Conservation (phyloP, 306 rosid genomes). For the Rubus parviflorus region DNA sequence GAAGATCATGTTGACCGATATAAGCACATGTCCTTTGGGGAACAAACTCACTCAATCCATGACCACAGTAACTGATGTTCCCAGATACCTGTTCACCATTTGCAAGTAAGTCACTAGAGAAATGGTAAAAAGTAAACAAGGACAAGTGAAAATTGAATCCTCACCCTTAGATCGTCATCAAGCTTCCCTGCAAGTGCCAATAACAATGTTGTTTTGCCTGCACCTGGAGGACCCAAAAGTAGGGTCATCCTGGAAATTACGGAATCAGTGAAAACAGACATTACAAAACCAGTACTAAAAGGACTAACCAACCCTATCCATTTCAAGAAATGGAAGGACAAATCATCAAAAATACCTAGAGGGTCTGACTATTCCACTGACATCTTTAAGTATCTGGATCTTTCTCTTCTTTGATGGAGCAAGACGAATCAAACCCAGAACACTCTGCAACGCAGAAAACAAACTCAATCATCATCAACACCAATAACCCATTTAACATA, state of each 20-base stretch:
- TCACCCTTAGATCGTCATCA: conserved; percentile 57
- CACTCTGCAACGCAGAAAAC: conserved; percentile 23
- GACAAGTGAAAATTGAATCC: not conserved
- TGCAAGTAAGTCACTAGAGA: not conserved
- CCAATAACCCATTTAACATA: not conserved
- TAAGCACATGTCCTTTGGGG: conserved; percentile 88
- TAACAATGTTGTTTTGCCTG: conserved; percentile 81
- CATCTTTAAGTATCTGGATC: conserved; percentile 65
- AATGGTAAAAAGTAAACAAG: not conserved
- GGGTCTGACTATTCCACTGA: conserved; percentile 76
- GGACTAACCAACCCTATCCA: not conserved
- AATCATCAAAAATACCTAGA: conserved; percentile 35
- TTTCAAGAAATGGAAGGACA: not conserved
- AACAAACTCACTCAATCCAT: conserved; percentile 64
- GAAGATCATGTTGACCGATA: conserved; percentile 78
- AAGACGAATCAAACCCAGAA: conserved; percentile 53
- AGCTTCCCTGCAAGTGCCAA: conserved; percentile 77
- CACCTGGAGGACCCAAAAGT: conserved; percentile 84
- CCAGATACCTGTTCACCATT: conserved; percentile 52
- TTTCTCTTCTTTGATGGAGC: conserved; percentile 60
- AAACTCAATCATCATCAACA: not conserved
- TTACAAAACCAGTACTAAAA: not conserved
- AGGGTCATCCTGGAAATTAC: conserved; percentile 56
- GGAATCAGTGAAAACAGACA: not conserved
- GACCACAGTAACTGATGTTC: conserved; percentile 74